Evolutionary conservation across 2,329 filamentous ascomycete species (phyloP).

Genomic region (Cladosporium oxysporum): DNA sequence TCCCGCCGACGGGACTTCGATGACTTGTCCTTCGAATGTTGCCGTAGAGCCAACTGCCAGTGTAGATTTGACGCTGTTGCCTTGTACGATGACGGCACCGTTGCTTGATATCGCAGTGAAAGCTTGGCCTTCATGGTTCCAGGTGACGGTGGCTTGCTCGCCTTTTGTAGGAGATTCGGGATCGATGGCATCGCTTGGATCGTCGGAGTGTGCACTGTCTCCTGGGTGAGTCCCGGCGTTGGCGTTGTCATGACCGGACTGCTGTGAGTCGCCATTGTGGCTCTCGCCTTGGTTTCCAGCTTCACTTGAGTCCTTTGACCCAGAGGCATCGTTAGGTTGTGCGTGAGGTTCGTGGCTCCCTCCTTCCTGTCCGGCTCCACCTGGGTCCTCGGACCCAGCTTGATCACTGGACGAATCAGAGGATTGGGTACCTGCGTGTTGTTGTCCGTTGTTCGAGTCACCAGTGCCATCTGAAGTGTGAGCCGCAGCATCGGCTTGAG

Average conservation of each 20-base stretch:
- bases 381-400: neutral
- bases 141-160: neutral
- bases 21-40: neutral
- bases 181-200: neutral
- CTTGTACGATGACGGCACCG: neutral
- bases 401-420: neutral
- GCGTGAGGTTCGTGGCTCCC: neutral
- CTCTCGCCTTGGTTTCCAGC: neutral
- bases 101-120: conserved; percentile 1
- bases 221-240: neutral
- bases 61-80: neutral
- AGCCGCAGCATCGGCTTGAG: neutral
- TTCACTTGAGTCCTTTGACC: neutral
- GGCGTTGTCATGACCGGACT: neutral
- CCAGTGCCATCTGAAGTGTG: neutral
- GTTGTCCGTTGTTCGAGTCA: neutral
- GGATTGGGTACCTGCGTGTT: neutral
- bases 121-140: neutral
- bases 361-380: neutral
- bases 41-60: neutral
- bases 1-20: neutral
- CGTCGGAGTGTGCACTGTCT: neutral
- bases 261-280: neutral
- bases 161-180: neutral
- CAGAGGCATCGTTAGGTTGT: neutral